phyloP scores from a whole-genome alignment of 2,329 filamentous ascomycete genomes.

The Alternaria postmessia region DNA sequence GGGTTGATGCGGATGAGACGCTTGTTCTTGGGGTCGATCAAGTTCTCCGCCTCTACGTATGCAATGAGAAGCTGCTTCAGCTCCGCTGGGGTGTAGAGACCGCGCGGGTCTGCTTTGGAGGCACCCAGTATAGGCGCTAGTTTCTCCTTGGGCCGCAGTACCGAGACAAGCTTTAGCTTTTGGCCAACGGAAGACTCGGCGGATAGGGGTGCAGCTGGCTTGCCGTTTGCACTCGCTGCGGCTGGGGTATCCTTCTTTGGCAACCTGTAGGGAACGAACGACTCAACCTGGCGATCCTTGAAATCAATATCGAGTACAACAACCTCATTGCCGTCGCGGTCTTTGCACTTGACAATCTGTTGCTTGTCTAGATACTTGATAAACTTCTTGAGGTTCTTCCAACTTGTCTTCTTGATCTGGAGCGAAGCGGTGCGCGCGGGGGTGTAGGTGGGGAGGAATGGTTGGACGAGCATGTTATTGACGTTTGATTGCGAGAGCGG shows the following conservation, averaged over 20 bases:
- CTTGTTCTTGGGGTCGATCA: constrained; percentile 66
- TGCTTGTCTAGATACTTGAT: constrained; percentile 73
- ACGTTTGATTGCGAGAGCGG: constrained; percentile 70
- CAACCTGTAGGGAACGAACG: constrained; percentile 69
- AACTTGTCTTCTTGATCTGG: constrained; percentile 74
- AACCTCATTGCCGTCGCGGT: constrained; percentile 69
- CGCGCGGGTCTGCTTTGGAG: constrained; percentile 59
- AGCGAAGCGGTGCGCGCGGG: constrained; percentile 64
- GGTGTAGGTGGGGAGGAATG: constrained; percentile 68
- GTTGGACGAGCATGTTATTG: constrained; percentile 71
- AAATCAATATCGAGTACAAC: constrained; percentile 72
- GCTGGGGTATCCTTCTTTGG: constrained; percentile 62
- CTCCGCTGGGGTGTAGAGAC: constrained; percentile 67
- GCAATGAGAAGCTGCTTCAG: constrained; percentile 64
- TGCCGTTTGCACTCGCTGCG: constrained; percentile 47
- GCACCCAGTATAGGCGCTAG: constrained; percentile 64
- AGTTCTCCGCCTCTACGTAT: constrained; percentile 66
- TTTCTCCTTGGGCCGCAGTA: constrained; percentile 66
- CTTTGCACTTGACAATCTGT: constrained; percentile 69
- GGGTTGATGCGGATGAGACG: constrained; percentile 69
- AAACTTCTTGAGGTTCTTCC: constrained; percentile 75
- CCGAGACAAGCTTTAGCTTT: constrained; percentile 59
- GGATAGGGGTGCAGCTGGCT: constrained; percentile 51
- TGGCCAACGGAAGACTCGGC: constrained; percentile 56
- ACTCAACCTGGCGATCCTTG: constrained; percentile 60